Evolutionary conservation across 805 yeast genomes (phyloP).

Genomic region (Yarrowia divulgata): DNA sequence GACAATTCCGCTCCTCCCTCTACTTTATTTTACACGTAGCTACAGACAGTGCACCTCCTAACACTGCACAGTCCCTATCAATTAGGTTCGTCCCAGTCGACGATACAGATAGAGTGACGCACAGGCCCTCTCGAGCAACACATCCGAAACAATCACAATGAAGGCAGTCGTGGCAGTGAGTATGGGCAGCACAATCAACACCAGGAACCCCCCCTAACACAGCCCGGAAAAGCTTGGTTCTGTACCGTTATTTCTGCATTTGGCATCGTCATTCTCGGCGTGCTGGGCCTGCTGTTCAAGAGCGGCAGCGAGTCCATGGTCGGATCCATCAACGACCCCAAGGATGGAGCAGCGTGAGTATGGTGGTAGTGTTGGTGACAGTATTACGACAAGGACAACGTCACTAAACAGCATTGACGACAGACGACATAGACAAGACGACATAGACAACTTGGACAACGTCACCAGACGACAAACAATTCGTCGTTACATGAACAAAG

Average conservation of each 20-base stretch:
- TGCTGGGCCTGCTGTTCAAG: constrained; percentile 82
- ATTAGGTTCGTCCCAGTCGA: constrained; percentile 32
- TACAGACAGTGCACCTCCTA: no score
- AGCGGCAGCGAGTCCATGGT: constrained; percentile 87
- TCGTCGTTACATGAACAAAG: no score
- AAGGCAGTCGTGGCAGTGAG: constrained; percentile 40
- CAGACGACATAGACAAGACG: no score
- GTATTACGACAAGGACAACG: no score
- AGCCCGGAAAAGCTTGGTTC: constrained; percentile 91
- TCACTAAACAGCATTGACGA: no score
- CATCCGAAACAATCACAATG: constrained; percentile 22
- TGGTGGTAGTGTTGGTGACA: not conserved
- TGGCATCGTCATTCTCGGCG: constrained; percentile 85
- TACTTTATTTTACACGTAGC: not conserved
- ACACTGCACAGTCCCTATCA: not conserved
- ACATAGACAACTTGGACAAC: no score
- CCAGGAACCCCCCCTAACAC: constrained; percentile 7
- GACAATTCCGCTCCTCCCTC: not conserved
- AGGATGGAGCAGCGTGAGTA: constrained; percentile 80
- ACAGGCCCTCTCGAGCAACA: constrained; percentile 30
- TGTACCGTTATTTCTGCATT: constrained; percentile 93
- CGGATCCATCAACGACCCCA: constrained; percentile 91
- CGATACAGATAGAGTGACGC: constrained; percentile 30
- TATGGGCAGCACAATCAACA: not conserved
- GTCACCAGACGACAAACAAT: no score